phyloP scores from a whole-genome alignment of 2,329 filamentous ascomycete genomes.

The Fusarium praegraminearum region DNA sequence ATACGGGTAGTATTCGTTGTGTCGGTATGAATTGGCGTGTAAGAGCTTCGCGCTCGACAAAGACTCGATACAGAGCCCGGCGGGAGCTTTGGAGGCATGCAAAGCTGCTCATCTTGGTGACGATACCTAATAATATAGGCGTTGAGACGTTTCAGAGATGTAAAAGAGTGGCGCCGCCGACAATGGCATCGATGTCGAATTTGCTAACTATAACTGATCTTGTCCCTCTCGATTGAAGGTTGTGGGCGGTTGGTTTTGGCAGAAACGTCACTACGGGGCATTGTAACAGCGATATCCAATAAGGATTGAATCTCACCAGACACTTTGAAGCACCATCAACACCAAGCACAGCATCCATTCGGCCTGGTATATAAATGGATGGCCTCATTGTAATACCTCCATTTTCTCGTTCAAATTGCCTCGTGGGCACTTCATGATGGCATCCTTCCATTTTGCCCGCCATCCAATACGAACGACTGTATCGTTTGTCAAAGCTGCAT shows the following conservation, averaged over 20 bases:
- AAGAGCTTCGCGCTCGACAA: slow-evolving; percentile 53
- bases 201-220: slow-evolving; percentile 29
- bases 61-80: slow-evolving; percentile 61
- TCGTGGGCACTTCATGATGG: slow-evolving; percentile 33
- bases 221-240: slow-evolving; percentile 16
- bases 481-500: slow-evolving; percentile 54
- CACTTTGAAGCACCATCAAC: slow-evolving; percentile 17
- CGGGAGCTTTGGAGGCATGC: slow-evolving; percentile 59
- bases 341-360: slow-evolving; percentile 2
- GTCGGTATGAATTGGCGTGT: slow-evolving; percentile 38
- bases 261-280: slow-evolving; percentile 44
- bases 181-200: slow-evolving; percentile 32
- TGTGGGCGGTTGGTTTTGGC: slow-evolving; percentile 42
- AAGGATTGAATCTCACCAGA: slow-evolving; percentile 5
- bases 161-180: slow-evolving; percentile 11
- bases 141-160: neutral
- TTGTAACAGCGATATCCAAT: slow-evolving; percentile 31
- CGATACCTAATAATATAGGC: neutral
- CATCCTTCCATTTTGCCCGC: slow-evolving; percentile 53
- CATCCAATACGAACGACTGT: slow-evolving; percentile 55
- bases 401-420: neutral
- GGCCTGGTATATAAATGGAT: slow-evolving; percentile 18
- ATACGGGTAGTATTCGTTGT: slow-evolving; percentile 7
- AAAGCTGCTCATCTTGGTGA: slow-evolving; percentile 54
- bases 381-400: slow-evolving; percentile 7